phyloP scores from a whole-genome alignment of 257 asterid genomes.

The Ehretia macrophylla region DNA sequence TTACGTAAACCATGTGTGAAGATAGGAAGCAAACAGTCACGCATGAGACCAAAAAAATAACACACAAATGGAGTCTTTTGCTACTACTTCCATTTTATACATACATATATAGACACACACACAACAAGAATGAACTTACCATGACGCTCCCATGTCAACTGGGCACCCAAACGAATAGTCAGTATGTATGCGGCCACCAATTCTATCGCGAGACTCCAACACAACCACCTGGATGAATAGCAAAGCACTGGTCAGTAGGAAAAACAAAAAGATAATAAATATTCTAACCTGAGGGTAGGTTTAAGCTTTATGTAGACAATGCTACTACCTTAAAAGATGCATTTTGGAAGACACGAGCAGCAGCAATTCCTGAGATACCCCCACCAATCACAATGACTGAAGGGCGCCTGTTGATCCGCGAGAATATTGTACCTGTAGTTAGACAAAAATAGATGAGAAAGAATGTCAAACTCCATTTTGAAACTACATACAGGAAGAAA shows the following conservation, averaged over 20 bases:
- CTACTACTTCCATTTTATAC: neutral
- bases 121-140: conserved; percentile 36
- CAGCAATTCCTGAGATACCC: conserved; percentile 97
- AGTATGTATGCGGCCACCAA: conserved; percentile 93
- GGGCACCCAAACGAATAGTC: conserved; percentile 97
- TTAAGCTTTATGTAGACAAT: conserved; percentile 5
- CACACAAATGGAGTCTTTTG: neutral
- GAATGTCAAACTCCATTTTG: neutral
- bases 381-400: conserved; percentile 90
- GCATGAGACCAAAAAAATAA: too few species aligned
- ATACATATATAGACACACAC: neutral
- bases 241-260: conserved; percentile 8
- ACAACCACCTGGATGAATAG: conserved; percentile 57
- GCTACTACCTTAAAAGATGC: conserved; percentile 76
- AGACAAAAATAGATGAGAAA: conserved; percentile 1
- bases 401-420: conserved; percentile 60
- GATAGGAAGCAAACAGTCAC: neutral
- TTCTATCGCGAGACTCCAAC: conserved; percentile 88
- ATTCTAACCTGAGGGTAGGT: neutral
- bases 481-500: too few species aligned
- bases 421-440: conserved; percentile 38
- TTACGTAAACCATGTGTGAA: neutral
- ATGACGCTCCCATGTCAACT: conserved; percentile 99
- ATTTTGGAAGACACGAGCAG: conserved; percentile 75
- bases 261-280: conserved; percentile 6